phyloP scores from a whole-genome alignment of 768 basidiomycete genomes.

The Coprinopsis sp. region DNA sequence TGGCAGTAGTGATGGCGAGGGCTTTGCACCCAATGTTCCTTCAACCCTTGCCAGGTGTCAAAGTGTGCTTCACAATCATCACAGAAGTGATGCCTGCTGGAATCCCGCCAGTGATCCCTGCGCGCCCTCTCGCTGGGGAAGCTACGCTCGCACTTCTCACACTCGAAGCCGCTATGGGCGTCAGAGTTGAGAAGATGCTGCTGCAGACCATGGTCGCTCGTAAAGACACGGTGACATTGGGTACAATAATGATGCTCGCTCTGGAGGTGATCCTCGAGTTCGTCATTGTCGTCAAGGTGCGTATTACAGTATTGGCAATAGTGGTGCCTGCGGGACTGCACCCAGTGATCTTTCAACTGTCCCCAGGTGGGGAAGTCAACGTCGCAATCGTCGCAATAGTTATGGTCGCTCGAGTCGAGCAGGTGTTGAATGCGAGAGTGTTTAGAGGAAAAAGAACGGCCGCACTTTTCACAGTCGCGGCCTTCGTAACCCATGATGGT shows the following conservation, averaged over 20 bases:
- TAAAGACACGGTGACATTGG: not conserved
- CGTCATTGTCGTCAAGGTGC: too few relatives aligned
- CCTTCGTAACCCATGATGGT: too few relatives aligned
- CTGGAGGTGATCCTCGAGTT: not conserved
- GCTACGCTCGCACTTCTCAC: too few relatives aligned
- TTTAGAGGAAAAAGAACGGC: constrained; percentile 28
- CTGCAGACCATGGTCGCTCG: constrained; percentile 29
- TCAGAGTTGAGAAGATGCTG: constrained; percentile 55
- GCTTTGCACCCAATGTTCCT: constrained; percentile 43
- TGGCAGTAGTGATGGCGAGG: constrained; percentile 38
- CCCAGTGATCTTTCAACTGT: not conserved
- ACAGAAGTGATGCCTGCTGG: constrained; percentile 47
- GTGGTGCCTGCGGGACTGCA: too few relatives aligned
- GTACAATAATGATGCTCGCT: not conserved
- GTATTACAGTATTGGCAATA: too few relatives aligned
- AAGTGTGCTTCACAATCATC: constrained; percentile 31
- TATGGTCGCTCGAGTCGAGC: constrained; percentile 32
- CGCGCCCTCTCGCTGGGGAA: too few relatives aligned
- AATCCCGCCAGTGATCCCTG: too few relatives aligned
- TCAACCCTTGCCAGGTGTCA: constrained; percentile 15
- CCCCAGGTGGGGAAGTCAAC: constrained; percentile 38
- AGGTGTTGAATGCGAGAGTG: constrained; percentile 32
- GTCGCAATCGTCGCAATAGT: constrained; percentile 42
- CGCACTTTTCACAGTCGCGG: constrained; percentile 29
- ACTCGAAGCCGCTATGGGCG: too few relatives aligned